These are phyloP conservation scores for Ascosphaera aggregata DNA, from an alignment of 2,329 filamentous ascomycete genomes.

Conservation along the genomic window DNA sequence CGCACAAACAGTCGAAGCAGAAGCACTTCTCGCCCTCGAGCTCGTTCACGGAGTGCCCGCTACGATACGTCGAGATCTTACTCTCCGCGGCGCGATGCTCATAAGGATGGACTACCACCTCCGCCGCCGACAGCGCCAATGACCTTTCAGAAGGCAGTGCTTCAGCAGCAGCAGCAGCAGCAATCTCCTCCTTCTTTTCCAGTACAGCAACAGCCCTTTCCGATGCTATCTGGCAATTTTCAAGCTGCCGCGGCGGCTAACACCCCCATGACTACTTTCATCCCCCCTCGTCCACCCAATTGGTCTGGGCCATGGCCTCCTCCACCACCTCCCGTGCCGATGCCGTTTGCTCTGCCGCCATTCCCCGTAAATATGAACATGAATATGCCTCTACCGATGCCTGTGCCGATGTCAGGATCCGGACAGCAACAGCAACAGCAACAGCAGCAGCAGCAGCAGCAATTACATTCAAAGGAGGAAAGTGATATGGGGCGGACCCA, in stretches of 20 bases:
- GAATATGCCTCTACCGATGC: conserved; percentile 4
- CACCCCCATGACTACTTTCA: conserved; percentile 3
- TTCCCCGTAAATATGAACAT: conserved; percentile 3
- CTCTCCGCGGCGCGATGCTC: conserved; percentile 7
- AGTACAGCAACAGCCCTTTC: not conserved
- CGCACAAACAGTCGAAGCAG: conserved; percentile 6
- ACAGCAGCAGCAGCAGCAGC: conserved; percentile 7
- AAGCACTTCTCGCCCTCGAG: conserved; percentile 4
- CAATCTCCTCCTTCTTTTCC: too few relatives aligned
- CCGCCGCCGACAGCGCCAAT: conserved; percentile 8
- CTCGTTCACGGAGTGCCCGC: conserved; percentile 2
- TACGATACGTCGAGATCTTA: conserved; percentile 2
- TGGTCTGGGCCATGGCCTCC: conserved; percentile 16
- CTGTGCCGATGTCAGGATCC: conserved; percentile 5
- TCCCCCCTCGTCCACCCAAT: conserved; percentile 13
- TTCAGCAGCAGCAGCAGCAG: conserved; percentile 3
- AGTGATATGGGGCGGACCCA: too few relatives aligned
- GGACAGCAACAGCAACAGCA: conserved; percentile 7
- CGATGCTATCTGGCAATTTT: conserved; percentile 3
- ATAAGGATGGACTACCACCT: conserved; percentile 8
- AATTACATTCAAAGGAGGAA: too few relatives aligned
- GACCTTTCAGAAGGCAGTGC: conserved; percentile 2
- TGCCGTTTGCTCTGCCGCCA: conserved; percentile 2
- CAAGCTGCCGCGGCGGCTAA: conserved; percentile 4
- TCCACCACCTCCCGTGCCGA: conserved; percentile 14